These are phyloP conservation scores for Talinum fruticosum DNA, from an alignment of 148 eudicot genomes.

Conservation along the genomic window DNA sequence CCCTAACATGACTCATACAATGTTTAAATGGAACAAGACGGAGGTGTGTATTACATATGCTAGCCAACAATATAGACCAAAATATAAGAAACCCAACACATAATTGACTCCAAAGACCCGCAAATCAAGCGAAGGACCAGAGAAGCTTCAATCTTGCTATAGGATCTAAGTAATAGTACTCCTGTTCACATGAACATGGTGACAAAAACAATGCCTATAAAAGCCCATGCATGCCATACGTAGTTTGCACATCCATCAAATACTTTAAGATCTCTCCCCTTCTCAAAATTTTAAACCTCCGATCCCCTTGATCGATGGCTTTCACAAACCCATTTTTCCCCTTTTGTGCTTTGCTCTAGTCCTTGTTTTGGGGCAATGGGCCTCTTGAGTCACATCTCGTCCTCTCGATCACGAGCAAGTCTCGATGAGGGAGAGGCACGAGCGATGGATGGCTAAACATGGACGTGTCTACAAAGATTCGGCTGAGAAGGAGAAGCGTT, in stretches of 20 bases:
- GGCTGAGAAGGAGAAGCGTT: constrained; percentile 35
- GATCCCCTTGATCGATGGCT: not conserved
- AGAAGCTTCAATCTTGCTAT: no score
- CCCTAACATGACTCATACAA: no score
- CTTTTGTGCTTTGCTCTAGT: constrained; percentile 21
- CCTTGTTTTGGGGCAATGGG: not conserved
- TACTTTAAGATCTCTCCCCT: not conserved
- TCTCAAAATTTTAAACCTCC: no score
- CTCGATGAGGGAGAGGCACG: constrained; percentile 26
- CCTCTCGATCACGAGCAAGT: constrained; percentile 13
- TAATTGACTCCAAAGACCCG: no score
- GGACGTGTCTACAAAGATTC: constrained; percentile 41
- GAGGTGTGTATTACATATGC: no score
- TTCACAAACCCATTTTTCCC: constrained; percentile 3
- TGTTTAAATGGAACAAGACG: no score
- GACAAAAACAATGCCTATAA: no score
- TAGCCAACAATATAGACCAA: no score
- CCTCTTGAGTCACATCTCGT: constrained; percentile 19
- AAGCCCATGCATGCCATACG: not conserved
- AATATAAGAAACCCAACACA: no score
- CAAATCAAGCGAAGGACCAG: no score
- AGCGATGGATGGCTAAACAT: constrained; percentile 43
- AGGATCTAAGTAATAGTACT: no score
- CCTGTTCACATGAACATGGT: no score
- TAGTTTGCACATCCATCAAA: not conserved